phyloP scores from a whole-genome alignment of 257 asterid genomes.

The Paraleonurus japonicus region DNA sequence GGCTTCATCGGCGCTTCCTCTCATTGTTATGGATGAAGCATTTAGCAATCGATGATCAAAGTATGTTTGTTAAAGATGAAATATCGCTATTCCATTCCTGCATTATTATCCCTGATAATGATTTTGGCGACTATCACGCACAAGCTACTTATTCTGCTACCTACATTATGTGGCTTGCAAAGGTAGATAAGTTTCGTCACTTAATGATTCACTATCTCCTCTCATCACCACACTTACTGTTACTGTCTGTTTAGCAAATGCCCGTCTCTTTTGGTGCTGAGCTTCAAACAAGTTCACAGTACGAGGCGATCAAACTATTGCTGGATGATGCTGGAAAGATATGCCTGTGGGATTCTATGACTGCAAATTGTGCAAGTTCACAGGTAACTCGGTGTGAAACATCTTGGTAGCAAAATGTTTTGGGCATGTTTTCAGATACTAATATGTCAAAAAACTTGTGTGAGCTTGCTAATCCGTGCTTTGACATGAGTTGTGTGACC shows the following conservation, averaged over 20 bases:
- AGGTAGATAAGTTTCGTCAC: constrained; percentile 40
- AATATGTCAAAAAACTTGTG: not conserved
- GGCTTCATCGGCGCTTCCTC: constrained; percentile 98
- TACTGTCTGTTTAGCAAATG: constrained; percentile 49
- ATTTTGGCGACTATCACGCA: constrained; percentile 71
- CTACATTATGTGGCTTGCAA: constrained; percentile 78
- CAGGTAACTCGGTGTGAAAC: not conserved
- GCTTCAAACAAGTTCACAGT: constrained; percentile 41
- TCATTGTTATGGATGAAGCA: constrained; percentile 67
- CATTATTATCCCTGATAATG: constrained; percentile 55
- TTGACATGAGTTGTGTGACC: not conserved
- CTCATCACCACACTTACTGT: not conserved
- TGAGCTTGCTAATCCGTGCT: not conserved
- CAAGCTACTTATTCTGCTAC: constrained; percentile 74
- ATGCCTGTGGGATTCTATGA: constrained; percentile 54
- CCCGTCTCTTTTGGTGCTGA: constrained; percentile 42
- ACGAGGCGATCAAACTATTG: constrained; percentile 38
- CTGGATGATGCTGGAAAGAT: constrained; percentile 45
- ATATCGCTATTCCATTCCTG: constrained; percentile 47
- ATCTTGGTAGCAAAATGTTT: not conserved
- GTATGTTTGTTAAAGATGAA: constrained; percentile 47
- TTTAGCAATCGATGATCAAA: constrained; percentile 26
- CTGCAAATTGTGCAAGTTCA: constrained; percentile 13
- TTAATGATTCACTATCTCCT: not conserved
- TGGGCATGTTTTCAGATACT: too few relatives aligned